phyloP scores from a whole-genome alignment of 805 yeast species.

The Saccharomyces jurei region DNA sequence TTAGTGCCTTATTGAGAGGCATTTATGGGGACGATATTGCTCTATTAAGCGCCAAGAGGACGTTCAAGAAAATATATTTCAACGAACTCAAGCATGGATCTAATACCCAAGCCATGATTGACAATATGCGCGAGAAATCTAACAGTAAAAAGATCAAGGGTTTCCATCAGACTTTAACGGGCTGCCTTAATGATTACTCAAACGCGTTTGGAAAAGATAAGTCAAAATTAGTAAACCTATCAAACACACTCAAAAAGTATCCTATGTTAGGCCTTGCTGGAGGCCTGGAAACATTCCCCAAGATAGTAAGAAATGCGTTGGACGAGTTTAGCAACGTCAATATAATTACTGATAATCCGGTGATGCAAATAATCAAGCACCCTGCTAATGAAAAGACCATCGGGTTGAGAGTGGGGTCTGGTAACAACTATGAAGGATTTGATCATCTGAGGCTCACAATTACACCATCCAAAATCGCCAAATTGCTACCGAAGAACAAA shows the following conservation, averaged over 20 bases:
- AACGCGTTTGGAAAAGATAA: conserved; percentile 34
- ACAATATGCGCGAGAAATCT: conserved; percentile 25
- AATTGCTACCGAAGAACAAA: conserved; percentile 21
- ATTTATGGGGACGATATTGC: conserved; percentile 81
- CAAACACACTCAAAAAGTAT: conserved; percentile 37
- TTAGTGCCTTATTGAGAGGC: conserved; percentile 83
- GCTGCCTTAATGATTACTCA: conserved; percentile 34
- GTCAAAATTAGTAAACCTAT: conserved; percentile 31
- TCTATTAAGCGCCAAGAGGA: conserved; percentile 54
- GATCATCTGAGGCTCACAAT: conserved; percentile 59
- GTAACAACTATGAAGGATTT: conserved; percentile 18
- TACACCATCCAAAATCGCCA: conserved; percentile 36
- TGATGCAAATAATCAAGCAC: conserved; percentile 3
- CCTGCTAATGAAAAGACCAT: conserved; percentile 3
- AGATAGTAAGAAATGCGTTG: conserved; percentile 35
- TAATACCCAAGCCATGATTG: conserved; percentile 38
- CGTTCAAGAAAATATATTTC: conserved; percentile 47
- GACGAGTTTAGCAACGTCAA: conserved; percentile 30
- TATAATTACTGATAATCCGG: conserved; percentile 10
- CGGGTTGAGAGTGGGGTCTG: background rate
- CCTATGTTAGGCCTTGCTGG: conserved; percentile 55
- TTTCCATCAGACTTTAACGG: conserved; percentile 12
- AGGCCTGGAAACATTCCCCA: conserved; percentile 52
- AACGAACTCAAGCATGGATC: conserved; percentile 58
- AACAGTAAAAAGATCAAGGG: background rate